A percentile compares a stretch with the other conserved stretches of the same genome.
Evolutionary conservation across 306 rosid species (phyloP).

Genomic region (Betula pendula): DNA sequence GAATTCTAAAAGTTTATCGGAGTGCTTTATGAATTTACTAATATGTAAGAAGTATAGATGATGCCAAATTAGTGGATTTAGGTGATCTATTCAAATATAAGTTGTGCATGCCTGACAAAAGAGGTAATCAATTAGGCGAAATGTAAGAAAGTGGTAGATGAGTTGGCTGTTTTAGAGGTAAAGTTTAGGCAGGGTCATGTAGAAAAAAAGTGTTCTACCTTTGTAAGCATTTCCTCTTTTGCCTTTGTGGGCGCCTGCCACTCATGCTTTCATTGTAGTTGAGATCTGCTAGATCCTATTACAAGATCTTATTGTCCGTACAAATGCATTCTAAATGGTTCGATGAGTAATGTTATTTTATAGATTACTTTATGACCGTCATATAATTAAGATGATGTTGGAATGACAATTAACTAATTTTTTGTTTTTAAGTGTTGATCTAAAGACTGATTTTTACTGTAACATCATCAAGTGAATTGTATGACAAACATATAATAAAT

Average conservation of each 20-base stretch:
- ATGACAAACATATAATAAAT: not conserved
- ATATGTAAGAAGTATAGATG: too few species aligned
- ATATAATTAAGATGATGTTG: too few species aligned
- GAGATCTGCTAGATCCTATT: too few species aligned
- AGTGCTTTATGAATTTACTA: too few species aligned
- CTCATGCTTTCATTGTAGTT: slow-evolving; percentile 18
- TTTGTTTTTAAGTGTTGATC: too few species aligned
- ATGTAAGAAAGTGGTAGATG: slow-evolving; percentile 19
- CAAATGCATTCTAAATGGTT: too few species aligned
- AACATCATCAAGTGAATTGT: too few species aligned
- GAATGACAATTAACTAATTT: too few species aligned
- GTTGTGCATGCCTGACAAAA: slow-evolving; percentile 1
- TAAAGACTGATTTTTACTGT: too few species aligned
- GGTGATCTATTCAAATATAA: not conserved
- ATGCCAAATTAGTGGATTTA: not conserved
- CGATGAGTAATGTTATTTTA: too few species aligned
- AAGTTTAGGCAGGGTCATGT: slow-evolving; percentile 18
- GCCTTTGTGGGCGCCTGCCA: slow-evolving; percentile 36
- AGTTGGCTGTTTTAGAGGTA: slow-evolving; percentile 15
- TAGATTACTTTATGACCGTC: too few species aligned
- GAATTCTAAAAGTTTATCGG: not conserved
- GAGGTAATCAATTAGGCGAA: not conserved
- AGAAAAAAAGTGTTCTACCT: slow-evolving; percentile 11
- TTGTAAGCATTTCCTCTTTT: slow-evolving; percentile 21
- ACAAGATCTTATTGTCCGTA: too few species aligned